Evolutionary conservation across 352 stramenopile genomes (phyloP).

Genomic region (Phytopythium vexans): DNA sequence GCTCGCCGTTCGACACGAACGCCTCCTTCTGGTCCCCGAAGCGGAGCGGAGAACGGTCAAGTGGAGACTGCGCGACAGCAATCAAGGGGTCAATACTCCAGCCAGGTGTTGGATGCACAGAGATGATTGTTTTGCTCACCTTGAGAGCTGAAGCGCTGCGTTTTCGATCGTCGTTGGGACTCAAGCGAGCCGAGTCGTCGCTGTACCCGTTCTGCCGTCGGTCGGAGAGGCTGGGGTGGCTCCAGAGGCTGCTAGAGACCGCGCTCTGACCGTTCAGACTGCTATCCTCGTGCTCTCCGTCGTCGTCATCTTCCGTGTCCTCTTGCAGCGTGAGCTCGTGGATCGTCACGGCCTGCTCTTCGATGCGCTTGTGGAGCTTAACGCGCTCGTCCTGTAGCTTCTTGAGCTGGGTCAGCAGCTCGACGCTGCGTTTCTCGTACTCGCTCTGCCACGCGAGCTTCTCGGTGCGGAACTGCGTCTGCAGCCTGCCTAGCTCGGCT

Average conservation of each 20-base stretch:
- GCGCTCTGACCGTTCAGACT: neutral
- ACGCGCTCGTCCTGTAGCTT: constrained; percentile 33
- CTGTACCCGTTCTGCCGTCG: too few species aligned
- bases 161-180: too few species aligned
- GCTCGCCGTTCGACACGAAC: constrained; percentile 5
- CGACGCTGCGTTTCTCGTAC: constrained; percentile 25
- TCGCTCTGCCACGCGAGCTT: constrained; percentile 23
- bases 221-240: too few species aligned
- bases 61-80: too few species aligned
- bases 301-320: constrained; percentile 38
- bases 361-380: constrained; percentile 38
- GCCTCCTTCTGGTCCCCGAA: neutral
- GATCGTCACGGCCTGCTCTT: constrained; percentile 71
- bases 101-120: neutral
- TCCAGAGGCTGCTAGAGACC: neutral
- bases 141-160: too few species aligned
- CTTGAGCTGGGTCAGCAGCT: constrained; percentile 42
- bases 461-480: constrained; percentile 18
- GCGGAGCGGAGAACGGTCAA: neutral
- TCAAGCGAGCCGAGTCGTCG: too few species aligned
- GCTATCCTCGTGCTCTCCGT: constrained; percentile 14
- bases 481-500: constrained; percentile 18
- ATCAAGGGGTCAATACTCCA: too few species aligned
- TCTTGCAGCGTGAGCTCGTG: constrained; percentile 79
- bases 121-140: neutral